Conservation (phyloP, 1,284 basidiomycete genomes). For the Amylostereum chailletii region DNA sequence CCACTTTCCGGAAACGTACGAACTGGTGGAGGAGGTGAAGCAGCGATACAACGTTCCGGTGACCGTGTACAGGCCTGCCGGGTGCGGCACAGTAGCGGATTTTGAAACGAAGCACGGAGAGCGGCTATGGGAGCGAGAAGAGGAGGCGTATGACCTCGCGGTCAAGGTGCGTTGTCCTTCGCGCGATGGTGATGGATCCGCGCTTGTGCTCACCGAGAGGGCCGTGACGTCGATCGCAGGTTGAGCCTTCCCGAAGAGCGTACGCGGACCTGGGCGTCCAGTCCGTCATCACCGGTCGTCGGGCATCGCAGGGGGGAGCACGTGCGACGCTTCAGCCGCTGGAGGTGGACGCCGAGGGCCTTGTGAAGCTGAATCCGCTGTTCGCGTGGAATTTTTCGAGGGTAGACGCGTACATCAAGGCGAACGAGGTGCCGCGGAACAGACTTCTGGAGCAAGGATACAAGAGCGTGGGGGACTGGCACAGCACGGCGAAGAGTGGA, state of each 20-base stretch:
- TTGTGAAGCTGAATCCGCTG: constrained; percentile 93
- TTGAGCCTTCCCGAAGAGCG: constrained; percentile 88
- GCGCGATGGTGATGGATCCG: not conserved
- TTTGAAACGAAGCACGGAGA: constrained; percentile 83
- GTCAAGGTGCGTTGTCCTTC: constrained; percentile 64
- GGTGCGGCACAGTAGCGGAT: constrained; percentile 58
- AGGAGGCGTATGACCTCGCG: constrained; percentile 84
- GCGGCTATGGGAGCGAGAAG: constrained; percentile 84
- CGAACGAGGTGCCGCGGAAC: constrained; percentile 86
- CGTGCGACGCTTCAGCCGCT: constrained; percentile 78
- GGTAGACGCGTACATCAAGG: constrained; percentile 82
- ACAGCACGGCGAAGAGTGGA: constrained; percentile 74
- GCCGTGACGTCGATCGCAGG: constrained; percentile 33
- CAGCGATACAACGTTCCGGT: constrained; percentile 69
- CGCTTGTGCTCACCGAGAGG: not conserved
- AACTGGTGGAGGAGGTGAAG: constrained; percentile 77
- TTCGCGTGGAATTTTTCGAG: constrained; percentile 84
- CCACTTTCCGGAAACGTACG: constrained; percentile 91
- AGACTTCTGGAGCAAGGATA: constrained; percentile 87
- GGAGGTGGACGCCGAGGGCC: constrained; percentile 87
- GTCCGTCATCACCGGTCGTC: constrained; percentile 90
- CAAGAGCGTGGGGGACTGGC: constrained; percentile 94
- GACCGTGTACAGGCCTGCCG: constrained; percentile 75
- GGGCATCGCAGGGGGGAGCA: constrained; percentile 87
- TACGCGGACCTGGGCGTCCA: constrained; percentile 78